phyloP scores from a whole-genome alignment of 2,329 filamentous ascomycete species.

The Cladosporium colombiae region DNA sequence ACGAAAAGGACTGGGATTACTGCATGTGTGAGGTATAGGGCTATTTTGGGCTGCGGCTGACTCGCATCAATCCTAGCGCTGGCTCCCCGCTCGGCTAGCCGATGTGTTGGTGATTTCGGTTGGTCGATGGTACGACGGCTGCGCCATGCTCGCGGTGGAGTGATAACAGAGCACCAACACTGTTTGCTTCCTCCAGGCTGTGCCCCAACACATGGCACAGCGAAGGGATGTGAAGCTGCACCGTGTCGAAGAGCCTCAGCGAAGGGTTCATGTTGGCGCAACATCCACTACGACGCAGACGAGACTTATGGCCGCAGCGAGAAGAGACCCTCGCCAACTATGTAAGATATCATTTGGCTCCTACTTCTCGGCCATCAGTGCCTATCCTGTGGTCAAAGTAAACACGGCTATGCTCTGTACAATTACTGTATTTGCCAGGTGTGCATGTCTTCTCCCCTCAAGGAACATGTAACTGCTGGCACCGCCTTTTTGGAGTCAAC shows the following conservation, averaged over 20 bases:
- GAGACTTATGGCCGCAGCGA: too few species aligned
- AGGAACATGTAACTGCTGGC: too few species aligned
- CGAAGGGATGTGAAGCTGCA: background rate
- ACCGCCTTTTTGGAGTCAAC: too few species aligned
- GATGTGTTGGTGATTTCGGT: background rate
- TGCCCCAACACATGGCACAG: background rate
- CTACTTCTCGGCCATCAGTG: too few species aligned
- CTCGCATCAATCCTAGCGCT: slow-evolving; percentile 4
- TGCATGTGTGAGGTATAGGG: slow-evolving; percentile 12
- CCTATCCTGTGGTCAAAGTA: too few species aligned
- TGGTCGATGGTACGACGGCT: background rate
- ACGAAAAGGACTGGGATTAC: slow-evolving; percentile 1
- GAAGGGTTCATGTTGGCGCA: background rate
- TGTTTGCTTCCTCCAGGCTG: slow-evolving; percentile 1
- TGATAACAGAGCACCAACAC: slow-evolving; percentile 1
- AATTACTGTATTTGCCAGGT: too few species aligned
- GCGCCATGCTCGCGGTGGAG: background rate
- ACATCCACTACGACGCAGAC: too few species aligned
- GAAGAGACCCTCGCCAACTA: background rate
- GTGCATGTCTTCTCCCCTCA: too few species aligned
- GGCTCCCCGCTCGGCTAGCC: background rate
- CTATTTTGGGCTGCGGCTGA: slow-evolving; percentile 8
- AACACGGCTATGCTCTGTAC: too few species aligned
- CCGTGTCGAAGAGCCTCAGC: background rate
- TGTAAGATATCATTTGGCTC: too few species aligned